Evolutionary conservation across 2,329 filamentous ascomycete species (phyloP), one percentile per base, ranked within the genome.

Genomic region (Calonectria pseudoturangicola): DNA sequence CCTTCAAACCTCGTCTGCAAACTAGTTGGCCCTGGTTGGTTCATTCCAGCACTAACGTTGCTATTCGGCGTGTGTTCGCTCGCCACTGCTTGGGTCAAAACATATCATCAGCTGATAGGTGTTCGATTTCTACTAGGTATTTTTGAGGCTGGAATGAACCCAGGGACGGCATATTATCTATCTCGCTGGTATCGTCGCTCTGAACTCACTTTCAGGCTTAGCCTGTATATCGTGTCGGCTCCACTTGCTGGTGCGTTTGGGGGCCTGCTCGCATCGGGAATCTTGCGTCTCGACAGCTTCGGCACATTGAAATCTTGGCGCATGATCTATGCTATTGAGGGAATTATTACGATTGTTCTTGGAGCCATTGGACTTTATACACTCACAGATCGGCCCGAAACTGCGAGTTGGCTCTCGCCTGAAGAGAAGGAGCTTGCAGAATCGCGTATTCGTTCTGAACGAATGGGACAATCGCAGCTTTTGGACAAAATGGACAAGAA

Each of bases 261-360:
- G 5, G 92, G 92, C 0, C 86, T 93, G 0, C 83, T 93, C 0
- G 88, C 88, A 0, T 89, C 86, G 2, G 92, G 83, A 0, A 93
- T 93, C 68, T 84, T 93, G 12, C 89, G 85, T 0, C 85, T 93
- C 5, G 82, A 87, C 63, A 80, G 85, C 60, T 88, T 93, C 66
- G 92, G 91, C 25, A 79, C 84, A 10, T 82, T 93, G 0, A 84
- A 83, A 51, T 83, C 82, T 10, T 94, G 92, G 92, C 85, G 91
- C 9, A 92, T 93, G 91, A 92, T 94, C 69, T 93, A 93, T 71
- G 88, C 87, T 9, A 90, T 93, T 28, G 92, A 93, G 80, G 92
- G 92, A 30, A 54, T 66, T 15, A 66, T 66, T 12, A 66, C 63
- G 3, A 54, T 66, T n/a, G n/a, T 33, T 21, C 63, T 66, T 6